Evolutionary conservation across 495 filamentous ascomycete genomes (phyloP).

Genomic region (Entonaema liquescens): DNA sequence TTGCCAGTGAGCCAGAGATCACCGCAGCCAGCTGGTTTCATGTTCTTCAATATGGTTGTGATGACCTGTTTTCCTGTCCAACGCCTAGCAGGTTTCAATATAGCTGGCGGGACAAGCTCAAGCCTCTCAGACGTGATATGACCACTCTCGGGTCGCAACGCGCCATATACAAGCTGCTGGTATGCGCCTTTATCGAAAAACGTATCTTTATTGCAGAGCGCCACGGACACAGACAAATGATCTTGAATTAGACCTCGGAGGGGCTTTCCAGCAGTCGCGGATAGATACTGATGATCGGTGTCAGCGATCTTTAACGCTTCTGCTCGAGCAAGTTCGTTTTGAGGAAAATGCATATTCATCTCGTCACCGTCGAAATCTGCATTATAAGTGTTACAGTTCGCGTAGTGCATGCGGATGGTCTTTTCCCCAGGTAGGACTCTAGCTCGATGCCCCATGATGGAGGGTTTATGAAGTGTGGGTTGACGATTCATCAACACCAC

Average conservation of each 20-base stretch:
- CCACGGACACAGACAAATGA: slow-evolving; percentile 93
- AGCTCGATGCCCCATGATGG: slow-evolving; percentile 97
- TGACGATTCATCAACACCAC: slow-evolving; percentile 99
- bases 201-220: slow-evolving; percentile 90
- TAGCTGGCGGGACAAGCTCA: slow-evolving; percentile 77
- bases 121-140: slow-evolving; percentile 78
- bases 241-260: slow-evolving; percentile 98
- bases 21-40: slow-evolving; percentile 75
- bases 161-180: slow-evolving; percentile 89
- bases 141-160: slow-evolving; percentile 86
- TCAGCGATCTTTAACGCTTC: slow-evolving; percentile 93
- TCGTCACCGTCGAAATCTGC: slow-evolving; percentile 99
- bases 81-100: slow-evolving; percentile 78
- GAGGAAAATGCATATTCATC: slow-evolving; percentile 99
- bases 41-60: slow-evolving; percentile 92
- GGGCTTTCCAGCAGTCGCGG: slow-evolving; percentile 91
- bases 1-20: slow-evolving; percentile 82
- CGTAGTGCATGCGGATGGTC: slow-evolving; percentile 99
- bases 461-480: slow-evolving; percentile 99
- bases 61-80: slow-evolving; percentile 99
- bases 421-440: slow-evolving; percentile 92
- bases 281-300: slow-evolving; percentile 97
- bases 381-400: slow-evolving; percentile 99
- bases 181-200: slow-evolving; percentile 91
- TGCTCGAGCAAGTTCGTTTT: slow-evolving; percentile 91